Base-by-base conservation (phyloP, 148 eudicot species). In the Vaccinium darrowii region DNA sequence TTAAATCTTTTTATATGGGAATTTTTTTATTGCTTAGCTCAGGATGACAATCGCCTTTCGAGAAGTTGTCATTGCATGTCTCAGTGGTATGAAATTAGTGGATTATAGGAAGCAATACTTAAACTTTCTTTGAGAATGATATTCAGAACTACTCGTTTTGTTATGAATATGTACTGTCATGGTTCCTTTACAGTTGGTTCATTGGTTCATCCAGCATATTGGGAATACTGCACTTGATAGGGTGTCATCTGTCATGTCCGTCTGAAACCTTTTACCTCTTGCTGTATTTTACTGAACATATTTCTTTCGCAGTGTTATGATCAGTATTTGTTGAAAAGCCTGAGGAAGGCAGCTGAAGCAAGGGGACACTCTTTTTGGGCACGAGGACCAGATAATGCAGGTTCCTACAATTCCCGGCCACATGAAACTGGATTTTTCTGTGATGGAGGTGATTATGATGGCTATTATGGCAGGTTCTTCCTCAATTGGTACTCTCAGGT, bases 401-500 rank as follows among this genome's bases (percentile, higher is more conserved):
- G 99, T 89, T 94, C 93, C 84, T 97, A 94, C 90, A 97, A 93
- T 88, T 94, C 99, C 56, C 93, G 85, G 85, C 99, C 99, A 36
- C 93, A 95, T 82, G 98, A 97, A 88, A 97, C 99, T 36, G 94
- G 95, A 80, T 97, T 97, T 87, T 97, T 97, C 89, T 97, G 98
- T 87, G 94, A 94, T 56, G 96, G 98, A 77, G 99, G 99, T 83
- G 99, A 95, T 87, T 97, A 97, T 85, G 95, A 95, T 90, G 87
- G 94, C 87, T 95, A 91, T 90, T 91, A 94, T 86, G 99, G 99
- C 85, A 94, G 96, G 89, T 97, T 97, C 82, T 97, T 97, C 86
- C 98, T 97, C 63, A 89, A 79, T 56, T 97, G 99, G 99, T 97
- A 97, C 81, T 93, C 98, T 84, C 96, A 90, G 84, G 91, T 94